Evolutionary conservation across 2,329 filamentous ascomycete species (phyloP).

Genomic region (Botryotinia calthae): DNA sequence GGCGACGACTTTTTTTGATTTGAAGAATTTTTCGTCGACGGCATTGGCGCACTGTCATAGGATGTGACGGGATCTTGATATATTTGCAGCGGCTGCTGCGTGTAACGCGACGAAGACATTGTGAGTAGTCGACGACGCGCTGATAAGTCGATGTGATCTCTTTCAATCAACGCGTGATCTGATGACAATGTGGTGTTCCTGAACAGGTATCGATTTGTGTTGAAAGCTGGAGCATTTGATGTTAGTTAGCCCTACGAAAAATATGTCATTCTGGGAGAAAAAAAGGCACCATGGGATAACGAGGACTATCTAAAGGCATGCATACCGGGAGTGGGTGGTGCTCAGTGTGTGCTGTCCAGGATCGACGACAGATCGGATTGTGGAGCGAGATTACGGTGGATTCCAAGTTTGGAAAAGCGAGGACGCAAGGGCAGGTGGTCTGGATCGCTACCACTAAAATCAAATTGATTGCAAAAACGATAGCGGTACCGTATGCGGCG

Average conservation of each 20-base stretch:
- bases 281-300: constrained; percentile 23
- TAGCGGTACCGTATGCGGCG: constrained; percentile 1
- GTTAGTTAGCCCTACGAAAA: constrained; percentile 31
- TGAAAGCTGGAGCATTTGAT: constrained; percentile 27
- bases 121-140: constrained; percentile 33
- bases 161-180: constrained; percentile 38
- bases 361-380: constrained; percentile 34
- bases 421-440: constrained; percentile 33
- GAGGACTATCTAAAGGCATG: constrained; percentile 31
- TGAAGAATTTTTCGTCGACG: constrained; percentile 30
- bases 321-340: constrained; percentile 32
- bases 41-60: constrained; percentile 41
- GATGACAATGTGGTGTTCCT: constrained; percentile 56
- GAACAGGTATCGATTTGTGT: constrained; percentile 4
- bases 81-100: constrained; percentile 54
- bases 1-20: constrained; percentile 38
- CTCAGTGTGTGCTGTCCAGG: constrained; percentile 33
- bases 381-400: constrained; percentile 39
- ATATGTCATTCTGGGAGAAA: constrained; percentile 18
- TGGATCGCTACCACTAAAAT: constrained; percentile 16
- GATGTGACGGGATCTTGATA: constrained; percentile 54
- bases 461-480: constrained; percentile 20
- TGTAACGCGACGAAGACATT: constrained; percentile 54
- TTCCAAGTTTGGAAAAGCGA: constrained; percentile 29
- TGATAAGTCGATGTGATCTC: constrained; percentile 11